Percentiles rank a stretch among this genome's conserved stretches.
Evolutionary conservation across 306 rosid genomes (phyloP).

Genomic region (Pachyrhizus erosus): DNA sequence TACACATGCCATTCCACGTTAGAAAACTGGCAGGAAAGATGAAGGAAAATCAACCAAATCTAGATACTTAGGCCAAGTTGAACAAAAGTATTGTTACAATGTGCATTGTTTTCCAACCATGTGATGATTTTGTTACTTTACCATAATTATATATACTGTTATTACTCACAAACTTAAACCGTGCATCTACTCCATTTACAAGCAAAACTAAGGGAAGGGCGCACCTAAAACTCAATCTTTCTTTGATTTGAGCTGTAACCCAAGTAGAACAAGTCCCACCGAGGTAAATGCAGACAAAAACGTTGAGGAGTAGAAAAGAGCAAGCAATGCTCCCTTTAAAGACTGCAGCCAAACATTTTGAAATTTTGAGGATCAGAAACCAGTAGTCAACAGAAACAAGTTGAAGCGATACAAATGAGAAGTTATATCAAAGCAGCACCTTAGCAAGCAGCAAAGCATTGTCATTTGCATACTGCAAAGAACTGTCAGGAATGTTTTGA

Average conservation of each 20-base stretch:
- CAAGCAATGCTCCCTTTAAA: conserved; percentile 77
- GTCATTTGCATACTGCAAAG: conserved; percentile 85
- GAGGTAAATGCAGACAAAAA: conserved; percentile 66
- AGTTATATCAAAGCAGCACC: conserved; percentile 61
- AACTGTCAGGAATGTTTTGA: conserved; percentile 75
- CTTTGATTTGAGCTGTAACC: conserved; percentile 72
- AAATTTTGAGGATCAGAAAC: conserved; percentile 36
- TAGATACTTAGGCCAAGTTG: conserved; percentile 22
- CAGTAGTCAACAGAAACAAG: conserved; percentile 7
- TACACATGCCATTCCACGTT: conserved; percentile 4
- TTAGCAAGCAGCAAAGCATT: conserved; percentile 85
- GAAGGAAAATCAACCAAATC: conserved; percentile 4
- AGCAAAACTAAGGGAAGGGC: conserved; percentile 26
- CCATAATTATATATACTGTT: neutral
- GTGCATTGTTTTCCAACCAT: conserved; percentile 35
- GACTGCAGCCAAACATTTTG: conserved; percentile 60
- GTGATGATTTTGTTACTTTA: conserved; percentile 12
- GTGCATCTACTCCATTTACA: conserved; percentile 43
- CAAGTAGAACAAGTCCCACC: conserved; percentile 81
- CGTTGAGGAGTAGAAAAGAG: conserved; percentile 68
- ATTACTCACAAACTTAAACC: conserved; percentile 23
- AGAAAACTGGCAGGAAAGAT: conserved; percentile 24
- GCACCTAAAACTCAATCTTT: conserved; percentile 49
- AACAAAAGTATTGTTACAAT: conserved; percentile 20
- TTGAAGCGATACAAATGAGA: conserved; percentile 2